A percentile compares a stretch with the other conserved stretches of the same genome.
Evolutionary conservation across 1,139 yeast genomes (phyloP).

Genomic region (Candida buenavistaensis): DNA sequence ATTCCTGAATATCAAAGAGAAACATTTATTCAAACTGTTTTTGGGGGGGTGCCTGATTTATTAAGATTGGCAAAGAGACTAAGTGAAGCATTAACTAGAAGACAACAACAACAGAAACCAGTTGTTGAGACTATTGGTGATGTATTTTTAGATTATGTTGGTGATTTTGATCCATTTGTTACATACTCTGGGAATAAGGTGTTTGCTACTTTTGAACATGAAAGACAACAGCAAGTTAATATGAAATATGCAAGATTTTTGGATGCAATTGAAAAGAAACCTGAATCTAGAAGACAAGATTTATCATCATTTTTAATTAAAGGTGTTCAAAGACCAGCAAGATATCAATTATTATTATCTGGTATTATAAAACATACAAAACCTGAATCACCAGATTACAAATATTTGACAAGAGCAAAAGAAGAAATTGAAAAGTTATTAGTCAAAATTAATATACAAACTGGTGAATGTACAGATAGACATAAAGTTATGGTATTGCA

Average conservation of each 20-base stretch:
- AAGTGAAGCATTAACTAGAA: slow-evolving; percentile 84
- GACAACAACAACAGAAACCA: slow-evolving; percentile 82
- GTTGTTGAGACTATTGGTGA: slow-evolving; percentile 88
- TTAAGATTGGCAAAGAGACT: slow-evolving; percentile 79
- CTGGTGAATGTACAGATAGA: slow-evolving; percentile 93
- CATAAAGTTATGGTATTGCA: slow-evolving; percentile 86
- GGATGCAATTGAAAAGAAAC: slow-evolving; percentile 86
- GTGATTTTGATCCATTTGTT: slow-evolving; percentile 88
- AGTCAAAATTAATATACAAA: slow-evolving; percentile 80
- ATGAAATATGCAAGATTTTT: slow-evolving; percentile 89
- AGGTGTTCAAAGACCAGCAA: slow-evolving; percentile 94
- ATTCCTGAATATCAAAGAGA: slow-evolving; percentile 90
- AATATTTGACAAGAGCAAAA: slow-evolving; percentile 70
- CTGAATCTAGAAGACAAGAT: slow-evolving; percentile 88
- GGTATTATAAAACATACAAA: slow-evolving; percentile 83
- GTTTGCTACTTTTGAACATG: slow-evolving; percentile 93
- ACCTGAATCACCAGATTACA: slow-evolving; percentile 73
- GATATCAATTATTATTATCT: slow-evolving; percentile 82
- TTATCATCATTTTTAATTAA: slow-evolving; percentile 90
- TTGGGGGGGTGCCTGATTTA: slow-evolving; percentile 86
- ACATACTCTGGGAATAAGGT: slow-evolving; percentile 95
- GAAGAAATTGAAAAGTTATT: slow-evolving; percentile 75
- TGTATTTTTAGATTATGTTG: slow-evolving; percentile 78
- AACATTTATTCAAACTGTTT: slow-evolving; percentile 86
- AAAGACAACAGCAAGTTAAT: slow-evolving; percentile 88